Evolutionary conservation across 1,284 basidiomycete species (phyloP).

Genomic region (Phlebopus sp.): DNA sequence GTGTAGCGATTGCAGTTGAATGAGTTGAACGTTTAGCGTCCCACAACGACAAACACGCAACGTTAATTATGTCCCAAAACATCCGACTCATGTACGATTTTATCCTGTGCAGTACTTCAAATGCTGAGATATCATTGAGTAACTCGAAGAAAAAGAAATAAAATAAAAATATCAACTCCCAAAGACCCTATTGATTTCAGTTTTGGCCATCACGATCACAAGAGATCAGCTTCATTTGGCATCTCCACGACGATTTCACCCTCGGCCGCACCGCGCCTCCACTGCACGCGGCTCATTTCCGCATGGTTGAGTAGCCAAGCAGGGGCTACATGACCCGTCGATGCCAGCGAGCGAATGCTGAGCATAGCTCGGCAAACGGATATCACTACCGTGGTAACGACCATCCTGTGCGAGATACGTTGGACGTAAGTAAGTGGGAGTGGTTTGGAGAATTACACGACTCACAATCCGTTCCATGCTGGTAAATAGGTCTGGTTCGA

Average conservation of each 20-base stretch:
- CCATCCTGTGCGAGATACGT: conserved; percentile 73
- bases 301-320: conserved; percentile 35
- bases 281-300: conserved; percentile 35
- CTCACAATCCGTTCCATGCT: conserved; percentile 1
- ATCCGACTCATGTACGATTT: too few relatives aligned
- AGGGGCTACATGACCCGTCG: conserved; percentile 33
- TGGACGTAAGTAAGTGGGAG: conserved; percentile 60
- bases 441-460: not conserved
- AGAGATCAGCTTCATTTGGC: too few relatives aligned
- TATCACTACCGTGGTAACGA: conserved; percentile 69
- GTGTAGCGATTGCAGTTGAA: too few relatives aligned
- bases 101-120: conserved; percentile 15
- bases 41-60: too few relatives aligned
- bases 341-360: conserved; percentile 34
- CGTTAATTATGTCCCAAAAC: too few relatives aligned
- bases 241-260: conserved; percentile 38
- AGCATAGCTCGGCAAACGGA: conserved; percentile 27
- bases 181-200: not conserved
- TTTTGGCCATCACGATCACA: too few relatives aligned
- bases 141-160: too few relatives aligned
- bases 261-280: conserved; percentile 34
- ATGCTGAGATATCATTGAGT: too few relatives aligned
- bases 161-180: not conserved
- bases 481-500: not conserved
- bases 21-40: too few relatives aligned